Percentiles rank a stretch among this genome's conserved stretches.
These are phyloP conservation scores for Ceratocystis diversiconidia DNA, from an alignment of 2,329 filamentous ascomycete species.

Conservation along the genomic window DNA sequence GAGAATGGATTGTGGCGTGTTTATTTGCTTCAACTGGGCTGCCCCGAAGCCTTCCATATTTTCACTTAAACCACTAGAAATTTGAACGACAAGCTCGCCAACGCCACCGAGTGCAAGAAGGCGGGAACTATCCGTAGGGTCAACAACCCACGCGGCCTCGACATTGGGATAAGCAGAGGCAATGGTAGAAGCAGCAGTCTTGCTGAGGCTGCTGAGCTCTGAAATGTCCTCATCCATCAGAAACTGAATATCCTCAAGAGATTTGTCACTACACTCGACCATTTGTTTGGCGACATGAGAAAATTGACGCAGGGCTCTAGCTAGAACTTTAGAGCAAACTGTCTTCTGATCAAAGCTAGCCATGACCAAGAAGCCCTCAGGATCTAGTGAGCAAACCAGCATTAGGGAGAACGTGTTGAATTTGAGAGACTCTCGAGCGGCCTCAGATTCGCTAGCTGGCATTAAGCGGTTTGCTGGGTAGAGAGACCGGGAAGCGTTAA, in stretches of 20 bases:
- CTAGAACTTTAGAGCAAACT: slow-evolving; percentile 37
- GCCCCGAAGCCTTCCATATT: slow-evolving; percentile 9
- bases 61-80: slow-evolving; percentile 10
- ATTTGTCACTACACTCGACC: slow-evolving; percentile 26
- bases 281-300: slow-evolving; percentile 37
- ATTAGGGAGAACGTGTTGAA: slow-evolving; percentile 49
- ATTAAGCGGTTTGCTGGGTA: slow-evolving; percentile 38
- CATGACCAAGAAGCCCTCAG: slow-evolving; percentile 42
- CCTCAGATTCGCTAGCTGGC: slow-evolving; percentile 40
- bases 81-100: slow-evolving; percentile 33
- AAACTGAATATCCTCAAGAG: slow-evolving; percentile 26
- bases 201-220: slow-evolving; percentile 25
- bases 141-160: slow-evolving; percentile 29
- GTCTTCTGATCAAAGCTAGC: slow-evolving; percentile 52
- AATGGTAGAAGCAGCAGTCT: slow-evolving; percentile 20
- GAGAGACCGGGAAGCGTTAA: slow-evolving; percentile 18
- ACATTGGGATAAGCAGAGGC: slow-evolving; percentile 21
- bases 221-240: slow-evolving; percentile 26
- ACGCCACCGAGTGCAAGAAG: slow-evolving; percentile 30
- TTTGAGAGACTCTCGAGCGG: slow-evolving; percentile 44
- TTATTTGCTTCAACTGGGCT: slow-evolving; percentile 21
- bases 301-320: slow-evolving; percentile 39
- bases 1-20: slow-evolving; percentile 24
- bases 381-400: slow-evolving; percentile 47
- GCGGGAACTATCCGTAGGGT: slow-evolving; percentile 25